Percentiles rank a stretch among this genome's conserved stretches.
Evolutionary conservation across 148 eudicot species (phyloP).

Genomic region (Chenopodium album): DNA sequence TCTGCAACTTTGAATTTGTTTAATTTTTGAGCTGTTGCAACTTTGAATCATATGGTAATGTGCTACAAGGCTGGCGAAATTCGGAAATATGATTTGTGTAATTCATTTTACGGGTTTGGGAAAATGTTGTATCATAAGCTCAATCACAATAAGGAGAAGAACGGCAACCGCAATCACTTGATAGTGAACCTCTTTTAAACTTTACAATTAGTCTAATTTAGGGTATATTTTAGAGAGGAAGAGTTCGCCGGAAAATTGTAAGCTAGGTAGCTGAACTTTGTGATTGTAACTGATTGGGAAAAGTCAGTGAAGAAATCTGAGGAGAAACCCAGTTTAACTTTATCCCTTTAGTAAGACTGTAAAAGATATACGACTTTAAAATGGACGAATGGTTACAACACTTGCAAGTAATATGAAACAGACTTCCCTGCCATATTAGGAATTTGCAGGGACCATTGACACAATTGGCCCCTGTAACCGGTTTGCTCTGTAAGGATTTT

Average conservation of each 20-base stretch:
- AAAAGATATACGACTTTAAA: no score
- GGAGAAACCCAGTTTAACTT: no score
- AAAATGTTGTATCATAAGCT: not conserved
- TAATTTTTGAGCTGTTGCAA: not conserved
- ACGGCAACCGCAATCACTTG: not conserved
- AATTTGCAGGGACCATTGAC: not conserved
- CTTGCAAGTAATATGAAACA: no score
- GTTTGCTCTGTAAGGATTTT: not conserved
- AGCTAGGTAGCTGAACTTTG: not conserved
- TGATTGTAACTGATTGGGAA: not conserved
- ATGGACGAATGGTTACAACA: no score
- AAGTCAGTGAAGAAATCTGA: not conserved
- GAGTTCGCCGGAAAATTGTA: not conserved
- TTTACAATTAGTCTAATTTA: no score
- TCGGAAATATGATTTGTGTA: not conserved
- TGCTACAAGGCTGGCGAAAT: not conserved
- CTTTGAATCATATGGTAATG: not conserved
- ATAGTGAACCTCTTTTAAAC: not conserved
- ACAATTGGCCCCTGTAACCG: not conserved
- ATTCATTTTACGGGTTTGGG: not conserved
- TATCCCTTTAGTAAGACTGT: no score
- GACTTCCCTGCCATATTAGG: no score
- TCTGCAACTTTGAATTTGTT: not conserved
- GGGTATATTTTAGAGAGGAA: not conserved
- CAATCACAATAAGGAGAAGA: not conserved